Evolutionary conservation across 495 filamentous ascomycete genomes (phyloP).

Genomic region (Lophium mytilinum): DNA sequence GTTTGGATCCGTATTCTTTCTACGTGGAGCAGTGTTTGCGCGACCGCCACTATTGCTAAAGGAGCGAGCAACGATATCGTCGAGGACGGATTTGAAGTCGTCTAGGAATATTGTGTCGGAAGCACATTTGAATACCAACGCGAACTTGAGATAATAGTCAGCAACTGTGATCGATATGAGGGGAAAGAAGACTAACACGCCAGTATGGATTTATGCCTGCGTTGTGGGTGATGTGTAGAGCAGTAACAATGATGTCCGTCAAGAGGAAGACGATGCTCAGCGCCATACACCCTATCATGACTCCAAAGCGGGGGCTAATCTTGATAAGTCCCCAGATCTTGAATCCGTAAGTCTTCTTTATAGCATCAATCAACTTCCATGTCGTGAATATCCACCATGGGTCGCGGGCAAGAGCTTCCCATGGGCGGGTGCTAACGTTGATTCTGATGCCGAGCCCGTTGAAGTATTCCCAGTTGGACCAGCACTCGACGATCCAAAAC

Average conservation of each 20-base stretch:
- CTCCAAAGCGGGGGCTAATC: constrained; percentile 16
- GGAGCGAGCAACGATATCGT: constrained; percentile 11
- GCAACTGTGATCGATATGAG: no score
- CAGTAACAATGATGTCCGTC: constrained; percentile 15
- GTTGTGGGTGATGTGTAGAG: constrained; percentile 1
- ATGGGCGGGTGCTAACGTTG: constrained; percentile 13
- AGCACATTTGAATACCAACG: constrained; percentile 25
- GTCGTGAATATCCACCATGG: constrained; percentile 26
- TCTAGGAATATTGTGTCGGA: constrained; percentile 24
- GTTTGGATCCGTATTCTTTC: not conserved
- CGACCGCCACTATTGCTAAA: constrained; percentile 3
- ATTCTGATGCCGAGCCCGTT: constrained; percentile 9
- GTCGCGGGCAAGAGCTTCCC: constrained; percentile 17
- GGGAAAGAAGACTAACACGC: not conserved
- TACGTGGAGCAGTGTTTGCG: not conserved
- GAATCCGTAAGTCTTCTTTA: constrained; percentile 14
- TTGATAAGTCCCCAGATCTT: constrained; percentile 6
- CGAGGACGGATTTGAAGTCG: constrained; percentile 25
- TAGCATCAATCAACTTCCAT: constrained; percentile 11
- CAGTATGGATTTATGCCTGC: constrained; percentile 24
- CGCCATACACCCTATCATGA: constrained; percentile 20
- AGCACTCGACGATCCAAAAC: constrained; percentile 17
- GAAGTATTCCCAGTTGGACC: constrained; percentile 22
- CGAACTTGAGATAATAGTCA: not conserved
- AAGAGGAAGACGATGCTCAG: constrained; percentile 16